These are phyloP conservation scores for Aureobasidium subglaciale DNA, from an alignment of 2,329 filamentous ascomycete genomes.

Conservation along the genomic window DNA sequence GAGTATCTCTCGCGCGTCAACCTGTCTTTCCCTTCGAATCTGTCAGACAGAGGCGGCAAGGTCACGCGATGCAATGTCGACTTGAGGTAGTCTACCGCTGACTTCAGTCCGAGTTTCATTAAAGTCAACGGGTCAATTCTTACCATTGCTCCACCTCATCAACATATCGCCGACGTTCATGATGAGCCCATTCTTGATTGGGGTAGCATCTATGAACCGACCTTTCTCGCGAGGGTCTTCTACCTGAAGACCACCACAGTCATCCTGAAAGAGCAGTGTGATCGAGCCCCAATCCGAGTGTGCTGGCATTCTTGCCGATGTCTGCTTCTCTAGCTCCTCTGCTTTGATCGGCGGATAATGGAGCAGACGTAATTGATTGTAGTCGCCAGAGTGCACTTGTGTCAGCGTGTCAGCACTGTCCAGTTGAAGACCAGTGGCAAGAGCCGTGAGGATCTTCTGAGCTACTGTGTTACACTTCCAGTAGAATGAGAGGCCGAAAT, in stretches of 20 bases:
- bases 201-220: constrained; percentile 25
- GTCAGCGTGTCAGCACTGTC: constrained; percentile 19
- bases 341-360: constrained; percentile 33
- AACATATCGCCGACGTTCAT: constrained; percentile 37
- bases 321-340: constrained; percentile 25
- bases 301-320: constrained; percentile 32
- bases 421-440: constrained; percentile 31
- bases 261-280: constrained; percentile 38
- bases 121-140: too few relatives aligned
- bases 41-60: constrained; percentile 23
- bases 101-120: background rate
- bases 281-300: constrained; percentile 37
- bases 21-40: constrained; percentile 20
- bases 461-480: constrained; percentile 26
- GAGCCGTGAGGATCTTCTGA: constrained; percentile 25
- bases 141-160: constrained; percentile 32
- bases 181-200: constrained; percentile 29
- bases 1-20: constrained; percentile 32
- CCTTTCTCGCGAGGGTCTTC: constrained; percentile 27
- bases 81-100: constrained; percentile 25
- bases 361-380: constrained; percentile 26
- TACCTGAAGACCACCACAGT: constrained; percentile 35
- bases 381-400: constrained; percentile 19
- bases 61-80: constrained; percentile 35
- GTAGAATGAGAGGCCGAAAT: constrained; percentile 28